Evolutionary conservation across 2,329 filamentous ascomycete genomes (phyloP), one percentile per base, ranked within the genome.

Genomic region (Cladophialophora carrionii): DNA sequence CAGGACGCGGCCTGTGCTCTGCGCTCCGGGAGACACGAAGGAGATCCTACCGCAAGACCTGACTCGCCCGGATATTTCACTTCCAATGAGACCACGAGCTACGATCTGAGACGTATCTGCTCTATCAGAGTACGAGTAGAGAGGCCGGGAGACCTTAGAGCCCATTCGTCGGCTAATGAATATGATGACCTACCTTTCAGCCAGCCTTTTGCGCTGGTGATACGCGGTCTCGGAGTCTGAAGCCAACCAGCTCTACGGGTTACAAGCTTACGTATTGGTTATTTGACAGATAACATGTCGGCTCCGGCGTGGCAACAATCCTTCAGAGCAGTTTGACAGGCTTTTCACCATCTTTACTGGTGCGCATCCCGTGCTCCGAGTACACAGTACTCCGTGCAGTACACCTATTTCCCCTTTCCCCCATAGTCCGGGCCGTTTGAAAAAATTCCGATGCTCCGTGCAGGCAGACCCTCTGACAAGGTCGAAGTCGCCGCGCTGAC

Each of bases 181-280:
- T n/a, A 29, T 26, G 7, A 29, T 29, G 48, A 52, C 26, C 48
- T 26, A 17, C 52, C 24, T n/a, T 29, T 54, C 52, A 54, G 52
- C 52, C 52, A 54, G 52, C 52, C 52, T 29, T 29, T 14, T 8
- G 24, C 14, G 29, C 20, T 14, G 8, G 22, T 24, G 52, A 10
- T 31, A n/a, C n/a, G 24, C 29, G 29, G 4, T 34, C 29, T 34
- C 52, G 52, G 52, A 54, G 52, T 54, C 29, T 34, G 29, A 54
- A 34, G 52, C 52, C 52, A 54, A 54, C 52, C 52, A 54, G 8
- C 24, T n/a, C 24, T n/a, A 8, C n/a, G 24, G n/a, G n/a, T n/a
- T n/a, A n/a, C 48, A 12, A 32, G 24, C 29, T 54, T 22, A 34
- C 52, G 29, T 20, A 20, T 34, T 31, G 24, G 24, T 54, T 29